Evolutionary conservation across 176 grass and related monocot genomes (phyloP).

Genomic region (Zoysia pacifica): DNA sequence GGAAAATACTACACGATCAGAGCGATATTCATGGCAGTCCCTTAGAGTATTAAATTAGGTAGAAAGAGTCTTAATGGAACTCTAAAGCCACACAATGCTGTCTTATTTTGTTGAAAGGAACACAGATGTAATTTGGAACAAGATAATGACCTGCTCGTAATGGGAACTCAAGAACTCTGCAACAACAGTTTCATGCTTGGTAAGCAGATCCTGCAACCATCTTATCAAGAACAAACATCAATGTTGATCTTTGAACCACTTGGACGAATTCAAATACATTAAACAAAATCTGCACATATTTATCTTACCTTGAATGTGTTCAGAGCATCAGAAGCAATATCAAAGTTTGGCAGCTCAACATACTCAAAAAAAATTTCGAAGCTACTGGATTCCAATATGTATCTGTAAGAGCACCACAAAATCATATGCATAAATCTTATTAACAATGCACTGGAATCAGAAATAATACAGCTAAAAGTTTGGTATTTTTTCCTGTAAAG

Average conservation of each 20-base stretch:
- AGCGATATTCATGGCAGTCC: background rate
- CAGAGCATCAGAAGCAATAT: conserved; percentile 99
- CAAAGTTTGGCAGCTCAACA: conserved; percentile 95
- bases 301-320: conserved; percentile 93
- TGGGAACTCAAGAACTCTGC: conserved; percentile 71
- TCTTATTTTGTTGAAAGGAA: conserved; percentile 27
- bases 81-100: background rate
- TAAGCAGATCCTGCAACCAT: conserved; percentile 91
- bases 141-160: conserved; percentile 70
- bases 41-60: background rate
- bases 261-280: conserved; percentile 7
- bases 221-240: conserved; percentile 40
- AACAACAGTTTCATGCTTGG: conserved; percentile 83
- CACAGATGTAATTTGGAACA: conserved; percentile 20
- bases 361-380: conserved; percentile 98
- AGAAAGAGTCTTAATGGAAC: conserved; percentile 4
- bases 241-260: conserved; percentile 17
- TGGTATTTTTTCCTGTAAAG: background rate
- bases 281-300: background rate
- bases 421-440: conserved; percentile 72
- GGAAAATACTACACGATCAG: conserved; percentile 37
- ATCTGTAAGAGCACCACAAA: conserved; percentile 98
- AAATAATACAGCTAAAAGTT: background rate
- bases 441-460: conserved; percentile 18
- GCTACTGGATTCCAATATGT: conserved; percentile 90